Evolutionary conservation across 2,329 filamentous ascomycete species (phyloP).

Genomic region (Dactylellina sp.): DNA sequence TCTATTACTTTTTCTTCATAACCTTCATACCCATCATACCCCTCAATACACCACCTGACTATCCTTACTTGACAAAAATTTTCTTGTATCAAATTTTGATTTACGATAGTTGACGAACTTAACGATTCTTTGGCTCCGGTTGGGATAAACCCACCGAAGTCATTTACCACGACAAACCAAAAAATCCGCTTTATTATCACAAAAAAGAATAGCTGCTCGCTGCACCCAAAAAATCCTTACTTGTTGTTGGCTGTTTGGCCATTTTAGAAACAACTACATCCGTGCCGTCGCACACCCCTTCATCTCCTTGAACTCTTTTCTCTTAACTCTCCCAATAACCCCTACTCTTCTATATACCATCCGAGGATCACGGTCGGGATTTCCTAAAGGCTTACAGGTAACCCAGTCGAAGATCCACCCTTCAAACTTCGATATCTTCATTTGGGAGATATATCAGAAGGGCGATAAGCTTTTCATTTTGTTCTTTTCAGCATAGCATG

Average conservation of each 20-base stretch:
- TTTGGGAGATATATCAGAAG: conserved; percentile 33
- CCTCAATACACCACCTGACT: conserved; percentile 10
- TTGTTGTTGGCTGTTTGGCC: conserved; percentile 33
- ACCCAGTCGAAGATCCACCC: conserved; percentile 9
- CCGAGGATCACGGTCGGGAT: conserved; percentile 8
- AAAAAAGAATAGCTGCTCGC: conserved; percentile 57
- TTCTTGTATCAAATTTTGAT: conserved; percentile 57
- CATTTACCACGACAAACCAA: conserved; percentile 50
- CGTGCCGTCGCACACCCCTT: conserved; percentile 48
- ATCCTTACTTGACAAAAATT: conserved; percentile 22
- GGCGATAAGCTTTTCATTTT: conserved; percentile 25
- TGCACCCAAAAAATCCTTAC: conserved; percentile 50
- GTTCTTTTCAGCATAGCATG: conserved; percentile 55
- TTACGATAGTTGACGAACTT: conserved; percentile 54
- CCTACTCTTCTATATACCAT: background rate
- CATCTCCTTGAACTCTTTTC: conserved; percentile 42
- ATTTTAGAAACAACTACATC: conserved; percentile 16
- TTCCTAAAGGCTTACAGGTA: conserved; percentile 15
- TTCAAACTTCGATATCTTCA: conserved; percentile 35
- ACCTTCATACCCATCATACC: background rate
- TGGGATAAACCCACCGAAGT: conserved; percentile 24
- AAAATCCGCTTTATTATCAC: conserved; percentile 39
- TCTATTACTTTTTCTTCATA: background rate
- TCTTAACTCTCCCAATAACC: conserved; percentile 2
- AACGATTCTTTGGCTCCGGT: conserved; percentile 46